These are phyloP conservation scores for Papilionanthe hybrid DNA, from an alignment of 116 monocot genomes.

Conservation along the genomic window DNA sequence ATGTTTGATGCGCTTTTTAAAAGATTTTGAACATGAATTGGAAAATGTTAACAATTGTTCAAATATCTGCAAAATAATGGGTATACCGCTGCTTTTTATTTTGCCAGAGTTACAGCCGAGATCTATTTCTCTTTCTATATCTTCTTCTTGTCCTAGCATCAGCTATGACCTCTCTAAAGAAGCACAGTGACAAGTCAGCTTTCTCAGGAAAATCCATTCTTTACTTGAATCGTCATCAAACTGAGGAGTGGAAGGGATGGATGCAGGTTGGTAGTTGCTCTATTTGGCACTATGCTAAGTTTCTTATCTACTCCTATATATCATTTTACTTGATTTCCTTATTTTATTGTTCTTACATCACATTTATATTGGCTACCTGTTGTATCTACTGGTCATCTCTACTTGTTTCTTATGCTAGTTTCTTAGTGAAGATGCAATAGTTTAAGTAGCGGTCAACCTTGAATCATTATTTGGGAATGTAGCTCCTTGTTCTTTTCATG, in stretches of 20 bases:
- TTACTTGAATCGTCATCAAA: constrained; percentile 66
- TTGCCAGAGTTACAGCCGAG: constrained; percentile 59
- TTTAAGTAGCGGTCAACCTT: neutral
- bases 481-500: neutral
- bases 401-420: neutral
- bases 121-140: constrained; percentile 68
- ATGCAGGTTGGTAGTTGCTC: constrained; percentile 49
- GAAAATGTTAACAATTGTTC: neutral
- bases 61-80: neutral
- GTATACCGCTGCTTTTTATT: neutral
- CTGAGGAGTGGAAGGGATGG: constrained; percentile 81
- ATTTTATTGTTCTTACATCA: neutral
- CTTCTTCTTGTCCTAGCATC: constrained; percentile 59
- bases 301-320: neutral
- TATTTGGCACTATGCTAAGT: neutral
- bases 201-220: constrained; percentile 62
- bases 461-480: neutral
- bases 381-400: neutral
- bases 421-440: neutral
- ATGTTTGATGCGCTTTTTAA: neutral
- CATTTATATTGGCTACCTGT: neutral
- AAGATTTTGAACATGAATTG: neutral
- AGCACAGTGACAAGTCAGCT: constrained; percentile 56
- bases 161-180: constrained; percentile 49
- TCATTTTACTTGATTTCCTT: neutral